Evolutionary conservation across 768 basidiomycete genomes (phyloP).

Genomic region (Lactifluus volemus): DNA sequence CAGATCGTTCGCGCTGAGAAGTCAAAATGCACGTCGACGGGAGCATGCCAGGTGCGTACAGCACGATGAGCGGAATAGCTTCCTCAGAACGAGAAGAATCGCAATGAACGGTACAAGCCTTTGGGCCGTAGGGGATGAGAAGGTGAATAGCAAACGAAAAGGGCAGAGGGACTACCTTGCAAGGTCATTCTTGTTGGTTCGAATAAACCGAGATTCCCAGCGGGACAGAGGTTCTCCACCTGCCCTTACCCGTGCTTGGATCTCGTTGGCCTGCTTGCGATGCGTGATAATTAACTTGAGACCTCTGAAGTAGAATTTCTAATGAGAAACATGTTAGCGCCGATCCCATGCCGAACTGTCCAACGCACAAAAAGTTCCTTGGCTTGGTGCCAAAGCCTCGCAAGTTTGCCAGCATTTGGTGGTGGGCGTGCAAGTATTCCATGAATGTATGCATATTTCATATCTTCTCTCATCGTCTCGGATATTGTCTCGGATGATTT

Average conservation of each 20-base stretch:
- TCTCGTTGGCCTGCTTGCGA: slow-evolving; percentile 42
- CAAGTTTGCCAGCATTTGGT: slow-evolving; percentile 46
- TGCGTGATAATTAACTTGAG: slow-evolving; percentile 63
- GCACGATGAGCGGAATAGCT: slow-evolving; percentile 71
- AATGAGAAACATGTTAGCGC: neutral
- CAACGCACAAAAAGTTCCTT: slow-evolving; percentile 38
- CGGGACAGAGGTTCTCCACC: slow-evolving; percentile 60
- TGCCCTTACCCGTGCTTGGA: slow-evolving; percentile 44
- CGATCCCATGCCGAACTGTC: neutral
- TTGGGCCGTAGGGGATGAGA: slow-evolving; percentile 24
- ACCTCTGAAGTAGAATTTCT: slow-evolving; percentile 81
- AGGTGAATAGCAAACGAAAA: neutral
- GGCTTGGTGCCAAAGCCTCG: slow-evolving; percentile 40
- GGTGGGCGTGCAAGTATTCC: slow-evolving; percentile 66
- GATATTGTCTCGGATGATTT: slow-evolving; percentile 27
- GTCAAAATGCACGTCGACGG: slow-evolving; percentile 84
- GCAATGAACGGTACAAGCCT: slow-evolving; percentile 71
- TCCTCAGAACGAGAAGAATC: slow-evolving; percentile 74
- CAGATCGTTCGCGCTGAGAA: slow-evolving; percentile 62
- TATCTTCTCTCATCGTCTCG: slow-evolving; percentile 51
- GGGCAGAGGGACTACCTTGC: slow-evolving; percentile 46
- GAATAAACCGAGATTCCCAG: slow-evolving; percentile 60
- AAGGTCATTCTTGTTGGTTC: slow-evolving; percentile 55
- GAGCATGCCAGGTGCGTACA: slow-evolving; percentile 77
- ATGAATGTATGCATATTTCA: slow-evolving; percentile 54